Evolutionary conservation across 2,329 filamentous ascomycete genomes (phyloP), one percentile per base, ranked within the genome.

Genomic region (Boeremia exigua): DNA sequence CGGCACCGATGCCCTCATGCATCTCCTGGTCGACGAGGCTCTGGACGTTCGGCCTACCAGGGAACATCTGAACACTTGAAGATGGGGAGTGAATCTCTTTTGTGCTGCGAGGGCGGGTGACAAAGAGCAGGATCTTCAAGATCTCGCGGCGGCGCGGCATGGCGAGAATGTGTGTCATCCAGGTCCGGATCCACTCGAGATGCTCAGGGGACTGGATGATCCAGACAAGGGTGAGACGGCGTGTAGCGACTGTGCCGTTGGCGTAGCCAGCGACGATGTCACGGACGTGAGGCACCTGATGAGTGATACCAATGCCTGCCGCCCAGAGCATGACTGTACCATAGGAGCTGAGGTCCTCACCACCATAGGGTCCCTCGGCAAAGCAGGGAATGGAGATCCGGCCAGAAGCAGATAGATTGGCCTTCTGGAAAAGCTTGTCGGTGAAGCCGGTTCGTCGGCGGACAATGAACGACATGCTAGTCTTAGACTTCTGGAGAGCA

Each of bases 281-380:
- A 51, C 87, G 88, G 8, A 97, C 84, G 74, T 96, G 96, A 30
- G 92, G 91, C 28, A 98, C 86, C 73, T 96, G 92, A 75, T 98
- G 94, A 1, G 94, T 96, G 77, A 99, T 98, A 59, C 95, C 95
- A 5, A 95, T 92, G 54, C 94, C 91, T 53, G 92, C 93, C 11
- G 94, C 93, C 71, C 97, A 92, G 53, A 99, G 88, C 60, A 99
- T 85, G 39, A 88, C 87, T 38, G 96, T 95, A 34, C 95, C 94
- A 76, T 97, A 98, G 7, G 93, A 97, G 75, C 92, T 88, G 61
- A 98, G 87, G 58, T 87, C 87, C 76, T 96, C 89, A 71, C 92
- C 88, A 37, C 80, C 80, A 72, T 98, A 98, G 0, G 95, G 94
- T 0, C 95, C 95, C 78, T 98, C 95, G 58, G 96, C 86, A 54